A percentile compares a stretch with the other conserved stretches of the same genome.
Evolutionary conservation across 805 yeast genomes (phyloP).

Genomic region (Jamesozyma gamospora): DNA sequence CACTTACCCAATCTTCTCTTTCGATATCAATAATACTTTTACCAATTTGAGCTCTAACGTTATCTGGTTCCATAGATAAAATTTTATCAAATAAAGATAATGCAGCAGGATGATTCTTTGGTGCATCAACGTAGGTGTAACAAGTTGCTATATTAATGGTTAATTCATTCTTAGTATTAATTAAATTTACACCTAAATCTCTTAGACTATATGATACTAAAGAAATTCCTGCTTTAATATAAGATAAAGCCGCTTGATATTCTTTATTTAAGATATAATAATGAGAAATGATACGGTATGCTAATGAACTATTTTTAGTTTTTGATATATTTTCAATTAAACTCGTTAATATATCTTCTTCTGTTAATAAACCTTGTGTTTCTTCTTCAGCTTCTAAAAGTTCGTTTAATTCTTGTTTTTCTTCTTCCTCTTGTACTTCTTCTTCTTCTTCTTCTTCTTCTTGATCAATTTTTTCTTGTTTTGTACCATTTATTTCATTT

Average conservation of each 20-base stretch:
- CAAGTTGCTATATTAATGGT: conserved; percentile 60
- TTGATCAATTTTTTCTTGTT: conserved; percentile 1
- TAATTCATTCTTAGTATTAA: conserved; percentile 46
- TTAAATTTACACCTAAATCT: conserved; percentile 38
- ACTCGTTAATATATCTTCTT: conserved; percentile 41
- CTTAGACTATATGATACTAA: conserved; percentile 40
- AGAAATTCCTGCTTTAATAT: conserved; percentile 51
- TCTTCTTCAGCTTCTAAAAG: conserved; percentile 21
- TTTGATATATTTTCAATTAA: conserved; percentile 43
- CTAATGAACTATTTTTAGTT: conserved; percentile 42
- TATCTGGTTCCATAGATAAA: conserved; percentile 35
- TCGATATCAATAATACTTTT: conserved; percentile 71
- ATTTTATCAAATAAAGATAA: conserved; percentile 58
- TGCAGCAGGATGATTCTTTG: conserved; percentile 75
- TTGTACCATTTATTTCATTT: conserved; percentile 4
- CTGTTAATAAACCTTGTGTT: conserved; percentile 12
- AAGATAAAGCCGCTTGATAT: conserved; percentile 51
- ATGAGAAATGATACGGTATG: conserved; percentile 53
- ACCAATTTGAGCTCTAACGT: conserved; percentile 63
- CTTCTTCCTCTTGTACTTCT: conserved; percentile 12
- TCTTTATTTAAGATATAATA: conserved; percentile 52
- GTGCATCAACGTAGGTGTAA: conserved; percentile 81
- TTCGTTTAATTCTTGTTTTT: conserved; percentile 19
- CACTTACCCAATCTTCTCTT: conserved; percentile 45
- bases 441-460: conserved; percentile 1